A percentile compares a stretch with the other conserved stretches of the same genome.
Evolutionary conservation across 257 asterid species (phyloP).

Genomic region (Przewalskia tangutica): DNA sequence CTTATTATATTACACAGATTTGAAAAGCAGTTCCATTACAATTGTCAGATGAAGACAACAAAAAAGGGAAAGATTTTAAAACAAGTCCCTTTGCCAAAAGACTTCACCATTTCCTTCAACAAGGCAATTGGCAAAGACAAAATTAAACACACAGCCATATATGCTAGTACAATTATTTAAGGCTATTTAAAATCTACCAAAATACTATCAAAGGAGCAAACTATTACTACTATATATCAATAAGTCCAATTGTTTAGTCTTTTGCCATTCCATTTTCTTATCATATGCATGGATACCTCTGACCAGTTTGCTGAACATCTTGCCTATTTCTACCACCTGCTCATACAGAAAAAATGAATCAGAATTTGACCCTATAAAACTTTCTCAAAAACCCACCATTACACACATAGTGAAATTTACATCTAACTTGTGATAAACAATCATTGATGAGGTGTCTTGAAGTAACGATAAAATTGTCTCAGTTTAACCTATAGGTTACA

Average conservation of each 20-base stretch:
- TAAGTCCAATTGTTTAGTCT: neutral
- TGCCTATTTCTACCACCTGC: slow-evolving; percentile 10
- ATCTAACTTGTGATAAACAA: neutral
- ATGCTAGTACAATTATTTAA: neutral
- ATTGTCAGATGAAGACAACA: neutral
- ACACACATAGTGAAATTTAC: neutral
- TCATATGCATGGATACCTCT: neutral
- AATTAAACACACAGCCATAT: neutral
- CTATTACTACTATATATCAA: neutral
- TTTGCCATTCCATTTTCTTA: neutral
- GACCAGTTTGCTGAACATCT: neutral
- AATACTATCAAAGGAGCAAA: neutral
- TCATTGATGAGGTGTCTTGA: neutral
- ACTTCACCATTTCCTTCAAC: neutral
- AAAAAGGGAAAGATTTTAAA: neutral
- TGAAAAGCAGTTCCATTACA: neutral
- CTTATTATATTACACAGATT: neutral
- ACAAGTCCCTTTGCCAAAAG: neutral
- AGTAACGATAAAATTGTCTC: too few species aligned
- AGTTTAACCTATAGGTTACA: too few species aligned
- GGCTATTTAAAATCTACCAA: neutral
- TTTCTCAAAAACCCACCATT: neutral
- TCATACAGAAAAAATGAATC: neutral
- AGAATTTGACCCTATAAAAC: neutral
- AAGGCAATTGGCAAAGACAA: neutral